Evolutionary conservation across 352 stramenopile species (phyloP).

Genomic region (Phytopythium litorale): DNA sequence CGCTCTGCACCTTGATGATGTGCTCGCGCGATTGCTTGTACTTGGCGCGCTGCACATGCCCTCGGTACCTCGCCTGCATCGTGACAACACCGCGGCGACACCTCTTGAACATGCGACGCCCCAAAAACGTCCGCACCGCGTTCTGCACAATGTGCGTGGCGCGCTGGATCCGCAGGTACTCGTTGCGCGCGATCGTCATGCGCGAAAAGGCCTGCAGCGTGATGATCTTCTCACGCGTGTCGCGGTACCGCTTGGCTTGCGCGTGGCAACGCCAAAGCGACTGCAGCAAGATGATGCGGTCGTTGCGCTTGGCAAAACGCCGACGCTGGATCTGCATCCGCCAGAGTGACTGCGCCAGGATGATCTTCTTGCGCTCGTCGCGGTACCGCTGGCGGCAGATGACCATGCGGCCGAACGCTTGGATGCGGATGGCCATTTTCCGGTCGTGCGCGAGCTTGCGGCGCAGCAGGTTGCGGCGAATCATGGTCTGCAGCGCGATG

Average conservation of each 20-base stretch:
- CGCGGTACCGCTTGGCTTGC: conserved; percentile 49
- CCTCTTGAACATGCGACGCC: conserved; percentile 54
- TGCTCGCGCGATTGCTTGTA: conserved; percentile 39
- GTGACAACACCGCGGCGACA: conserved; percentile 60
- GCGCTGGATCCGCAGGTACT: conserved; percentile 47
- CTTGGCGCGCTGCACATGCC: conserved; percentile 52
- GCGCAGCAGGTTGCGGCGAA: conserved; percentile 71
- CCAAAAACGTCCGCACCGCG: conserved; percentile 66
- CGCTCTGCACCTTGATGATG: conserved; percentile 75
- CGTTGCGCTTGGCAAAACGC: conserved; percentile 39
- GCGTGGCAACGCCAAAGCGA: conserved; percentile 73
- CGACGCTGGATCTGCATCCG: conserved; percentile 68
- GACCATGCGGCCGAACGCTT: conserved; percentile 80
- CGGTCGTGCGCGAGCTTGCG: conserved; percentile 79
- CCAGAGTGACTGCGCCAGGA: conserved; percentile 78
- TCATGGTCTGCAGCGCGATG: conserved; percentile 88
- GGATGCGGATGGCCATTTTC: conserved; percentile 86
- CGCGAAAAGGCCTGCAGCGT: conserved; percentile 59
- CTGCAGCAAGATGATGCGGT: conserved; percentile 69
- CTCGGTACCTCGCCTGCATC: conserved; percentile 64
- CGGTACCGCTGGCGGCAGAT: conserved; percentile 66
- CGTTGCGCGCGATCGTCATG: conserved; percentile 53
- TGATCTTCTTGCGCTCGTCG: conserved; percentile 58
- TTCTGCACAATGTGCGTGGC: conserved; percentile 65
- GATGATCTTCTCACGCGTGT: conserved; percentile 57